Percentiles rank a stretch among this genome's conserved stretches.
Evolutionary conservation across 306 rosid genomes (phyloP).

Genomic region (Lathyrus aphaca): DNA sequence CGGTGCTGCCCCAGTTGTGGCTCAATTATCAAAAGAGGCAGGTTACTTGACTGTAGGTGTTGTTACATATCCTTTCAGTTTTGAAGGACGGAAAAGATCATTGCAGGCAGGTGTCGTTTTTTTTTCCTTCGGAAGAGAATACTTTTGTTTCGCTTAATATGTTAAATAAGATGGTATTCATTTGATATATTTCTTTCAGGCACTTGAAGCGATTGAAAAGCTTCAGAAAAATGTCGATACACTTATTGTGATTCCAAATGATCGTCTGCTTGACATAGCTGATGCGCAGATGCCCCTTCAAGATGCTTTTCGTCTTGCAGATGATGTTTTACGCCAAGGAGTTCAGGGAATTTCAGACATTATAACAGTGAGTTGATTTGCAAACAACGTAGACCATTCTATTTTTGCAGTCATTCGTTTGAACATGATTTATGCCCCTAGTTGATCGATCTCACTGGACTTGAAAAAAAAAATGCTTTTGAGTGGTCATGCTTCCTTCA

Average conservation of each 20-base stretch:
- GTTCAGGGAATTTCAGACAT: constrained; percentile 99
- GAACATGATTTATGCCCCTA: background rate
- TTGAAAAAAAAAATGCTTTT: constrained; percentile 19
- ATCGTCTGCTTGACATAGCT: constrained; percentile 95
- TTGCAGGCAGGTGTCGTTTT: constrained; percentile 79
- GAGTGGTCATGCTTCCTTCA: constrained; percentile 1
- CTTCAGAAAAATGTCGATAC: constrained; percentile 97
- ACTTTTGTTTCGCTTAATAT: background rate
- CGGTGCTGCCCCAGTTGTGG: constrained; percentile 98
- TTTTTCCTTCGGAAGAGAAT: constrained; percentile 36
- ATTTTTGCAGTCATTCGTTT: background rate
- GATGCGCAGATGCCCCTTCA: constrained; percentile 98
- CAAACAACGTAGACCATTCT: constrained; percentile 4
- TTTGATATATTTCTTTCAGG: constrained; percentile 57
- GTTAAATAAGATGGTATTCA: constrained; percentile 5
- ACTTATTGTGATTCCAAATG: constrained; percentile 95
- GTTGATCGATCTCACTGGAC: constrained; percentile 2
- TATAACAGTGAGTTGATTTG: constrained; percentile 71
- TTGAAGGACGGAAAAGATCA: constrained; percentile 98
- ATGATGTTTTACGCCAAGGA: constrained; percentile 98
- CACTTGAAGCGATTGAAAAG: constrained; percentile 94
- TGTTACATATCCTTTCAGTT: constrained; percentile 94
- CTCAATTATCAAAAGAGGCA: constrained; percentile 91
- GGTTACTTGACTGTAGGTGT: constrained; percentile 98
- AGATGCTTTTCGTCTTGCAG: constrained; percentile 96